A percentile compares a stretch with the other conserved stretches of the same genome.
phyloP scores from a whole-genome alignment of 2,329 filamentous ascomycete species.

The Botrytis byssoidea region DNA sequence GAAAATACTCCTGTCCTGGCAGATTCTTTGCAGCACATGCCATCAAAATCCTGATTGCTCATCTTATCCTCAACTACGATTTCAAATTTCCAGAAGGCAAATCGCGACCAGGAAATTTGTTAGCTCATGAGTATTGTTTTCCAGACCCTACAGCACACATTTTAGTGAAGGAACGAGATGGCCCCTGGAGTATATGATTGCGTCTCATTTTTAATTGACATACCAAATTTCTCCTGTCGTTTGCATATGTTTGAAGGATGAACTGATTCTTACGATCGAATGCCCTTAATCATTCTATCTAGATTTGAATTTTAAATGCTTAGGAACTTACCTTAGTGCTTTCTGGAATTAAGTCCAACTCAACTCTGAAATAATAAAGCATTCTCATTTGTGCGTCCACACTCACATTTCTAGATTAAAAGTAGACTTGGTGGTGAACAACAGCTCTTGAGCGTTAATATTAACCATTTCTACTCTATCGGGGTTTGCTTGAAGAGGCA shows the following conservation, averaged over 20 bases:
- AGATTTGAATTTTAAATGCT: background rate
- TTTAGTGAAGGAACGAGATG: background rate
- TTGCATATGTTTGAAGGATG: background rate
- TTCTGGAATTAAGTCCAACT: background rate
- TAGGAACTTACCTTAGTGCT: background rate
- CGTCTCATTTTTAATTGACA: background rate
- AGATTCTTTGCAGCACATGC: constrained; percentile 42
- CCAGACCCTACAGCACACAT: constrained; percentile 23
- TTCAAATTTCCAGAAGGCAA: constrained; percentile 58
- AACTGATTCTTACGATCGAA: background rate
- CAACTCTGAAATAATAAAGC: background rate
- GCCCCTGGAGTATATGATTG: background rate
- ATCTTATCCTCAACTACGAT: constrained; percentile 39
- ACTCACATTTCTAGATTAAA: background rate
- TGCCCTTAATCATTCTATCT: background rate
- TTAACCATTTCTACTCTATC: background rate
- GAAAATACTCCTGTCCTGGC: constrained; percentile 45
- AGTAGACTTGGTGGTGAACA: background rate
- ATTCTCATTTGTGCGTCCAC: background rate
- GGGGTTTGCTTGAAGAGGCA: background rate
- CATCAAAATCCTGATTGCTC: constrained; percentile 48
- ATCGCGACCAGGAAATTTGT: constrained; percentile 55
- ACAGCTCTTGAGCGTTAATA: background rate
- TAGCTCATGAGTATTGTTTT: constrained; percentile 7
- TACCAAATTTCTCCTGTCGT: background rate